A percentile compares a stretch with the other conserved stretches of the same genome.
phyloP scores from a whole-genome alignment of 1,284 basidiomycete species.

The Cutaneotrichosporon curvatum region DNA sequence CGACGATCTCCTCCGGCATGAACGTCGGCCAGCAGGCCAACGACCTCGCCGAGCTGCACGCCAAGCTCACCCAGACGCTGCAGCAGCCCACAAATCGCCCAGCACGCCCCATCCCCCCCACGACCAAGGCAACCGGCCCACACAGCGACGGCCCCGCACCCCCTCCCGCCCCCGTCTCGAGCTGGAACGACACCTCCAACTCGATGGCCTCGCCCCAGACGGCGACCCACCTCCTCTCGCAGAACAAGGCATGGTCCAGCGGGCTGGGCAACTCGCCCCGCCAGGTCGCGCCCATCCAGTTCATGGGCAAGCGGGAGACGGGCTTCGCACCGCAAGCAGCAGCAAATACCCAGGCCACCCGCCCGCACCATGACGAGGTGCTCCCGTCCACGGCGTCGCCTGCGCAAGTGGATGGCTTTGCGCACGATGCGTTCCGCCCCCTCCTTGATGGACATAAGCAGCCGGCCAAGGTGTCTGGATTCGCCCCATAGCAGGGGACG shows the following conservation, averaged over 20 bases:
- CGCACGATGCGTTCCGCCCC: conserved; percentile 37
- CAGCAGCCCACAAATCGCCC: conserved; percentile 19
- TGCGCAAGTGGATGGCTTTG: conserved; percentile 31
- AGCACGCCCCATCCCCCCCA: conserved; percentile 25
- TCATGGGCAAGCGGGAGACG: conserved; percentile 20
- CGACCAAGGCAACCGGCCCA: conserved; percentile 11
- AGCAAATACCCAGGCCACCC: neutral
- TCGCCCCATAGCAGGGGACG: too few relatives aligned
- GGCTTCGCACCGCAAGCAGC: conserved; percentile 17
- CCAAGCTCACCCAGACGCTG: conserved; percentile 5
- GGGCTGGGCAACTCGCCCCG: conserved; percentile 23
- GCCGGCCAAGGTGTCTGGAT: too few relatives aligned
- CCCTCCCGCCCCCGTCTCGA: conserved; percentile 39
- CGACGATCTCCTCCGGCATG: conserved; percentile 28
- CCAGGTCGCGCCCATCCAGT: conserved; percentile 10
- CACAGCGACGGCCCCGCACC: conserved; percentile 25
- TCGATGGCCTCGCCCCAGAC: conserved; percentile 9
- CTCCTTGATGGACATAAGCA: conserved; percentile 21
- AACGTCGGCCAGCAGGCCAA: conserved; percentile 38
- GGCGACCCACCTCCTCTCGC: conserved; percentile 10
- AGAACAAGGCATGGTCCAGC: conserved; percentile 6
- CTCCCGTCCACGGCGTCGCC: conserved; percentile 29
- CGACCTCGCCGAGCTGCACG: conserved; percentile 34
- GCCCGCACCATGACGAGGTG: conserved; percentile 28
- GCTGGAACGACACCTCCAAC: conserved; percentile 32